Conservation (phyloP, 2,329 filamentous ascomycete genomes). For the Phyllosticta paracitricarpa region DNA sequence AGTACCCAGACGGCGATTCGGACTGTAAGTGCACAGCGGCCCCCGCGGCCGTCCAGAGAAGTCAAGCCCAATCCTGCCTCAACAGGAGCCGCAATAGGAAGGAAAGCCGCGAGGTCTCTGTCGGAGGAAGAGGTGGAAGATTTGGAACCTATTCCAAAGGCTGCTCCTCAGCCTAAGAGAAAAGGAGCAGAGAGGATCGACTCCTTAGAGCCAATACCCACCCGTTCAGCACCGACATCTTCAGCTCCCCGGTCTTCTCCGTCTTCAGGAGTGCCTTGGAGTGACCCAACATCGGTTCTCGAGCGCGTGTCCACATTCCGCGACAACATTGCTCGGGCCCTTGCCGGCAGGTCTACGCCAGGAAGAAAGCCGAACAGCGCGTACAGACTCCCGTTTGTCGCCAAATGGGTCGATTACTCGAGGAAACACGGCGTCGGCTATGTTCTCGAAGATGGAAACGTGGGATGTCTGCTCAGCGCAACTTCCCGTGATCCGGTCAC, state of each 20-base stretch:
- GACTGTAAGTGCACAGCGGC: slow-evolving; percentile 7
- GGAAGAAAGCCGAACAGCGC: slow-evolving; percentile 42
- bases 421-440: slow-evolving; percentile 81
- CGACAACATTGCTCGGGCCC: slow-evolving; percentile 35
- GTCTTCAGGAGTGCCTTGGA: slow-evolving; percentile 20
- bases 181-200: slow-evolving; percentile 6
- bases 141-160: neutral
- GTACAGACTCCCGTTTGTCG: slow-evolving; percentile 48
- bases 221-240: neutral
- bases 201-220: neutral
- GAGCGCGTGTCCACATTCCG: slow-evolving; percentile 34
- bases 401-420: slow-evolving; percentile 80
- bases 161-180: neutral
- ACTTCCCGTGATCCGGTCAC: slow-evolving; percentile 48
- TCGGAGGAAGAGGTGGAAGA: neutral
- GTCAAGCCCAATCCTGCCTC: neutral
- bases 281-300: slow-evolving; percentile 37
- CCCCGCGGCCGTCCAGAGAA: slow-evolving; percentile 5
- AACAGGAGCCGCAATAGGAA: neutral
- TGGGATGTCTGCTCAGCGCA: slow-evolving; percentile 55
- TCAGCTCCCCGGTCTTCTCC: neutral
- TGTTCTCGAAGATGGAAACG: slow-evolving; percentile 70
- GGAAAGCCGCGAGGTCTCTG: neutral
- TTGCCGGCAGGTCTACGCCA: slow-evolving; percentile 28
- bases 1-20: slow-evolving; percentile 23